A percentile compares a stretch with the other conserved stretches of the same genome.
Evolutionary conservation across 129 eudicot genomes (phyloP).

Genomic region (Saussurea involucrata): DNA sequence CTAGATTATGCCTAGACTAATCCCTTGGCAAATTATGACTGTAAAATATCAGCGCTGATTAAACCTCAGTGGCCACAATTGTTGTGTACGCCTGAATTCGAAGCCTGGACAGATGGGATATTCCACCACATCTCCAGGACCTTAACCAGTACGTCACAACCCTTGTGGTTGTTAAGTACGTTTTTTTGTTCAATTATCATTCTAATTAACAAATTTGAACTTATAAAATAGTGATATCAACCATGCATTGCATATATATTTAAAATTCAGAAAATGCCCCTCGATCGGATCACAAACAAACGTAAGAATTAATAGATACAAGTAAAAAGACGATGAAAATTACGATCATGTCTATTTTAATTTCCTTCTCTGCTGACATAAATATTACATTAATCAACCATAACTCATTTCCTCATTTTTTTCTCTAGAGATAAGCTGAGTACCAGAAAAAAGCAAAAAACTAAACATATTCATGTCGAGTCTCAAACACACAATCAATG

Average conservation of each 20-base stretch:
- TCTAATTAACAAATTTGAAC: too few relatives aligned
- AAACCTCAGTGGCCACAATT: too few relatives aligned
- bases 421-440: not conserved
- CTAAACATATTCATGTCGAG: not conserved
- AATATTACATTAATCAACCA: slow-evolving; percentile 14
- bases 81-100: too few relatives aligned
- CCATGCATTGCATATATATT: not conserved
- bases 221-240: not conserved
- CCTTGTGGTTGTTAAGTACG: too few relatives aligned
- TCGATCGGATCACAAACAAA: not conserved
- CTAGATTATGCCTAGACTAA: too few relatives aligned
- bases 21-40: too few relatives aligned
- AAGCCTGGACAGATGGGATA: too few relatives aligned
- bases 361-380: not conserved
- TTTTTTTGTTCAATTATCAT: too few relatives aligned
- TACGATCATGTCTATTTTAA: not conserved
- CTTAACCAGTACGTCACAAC: too few relatives aligned
- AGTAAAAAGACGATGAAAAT: not conserved
- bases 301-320: not conserved
- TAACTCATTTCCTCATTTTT: slow-evolving; percentile 5
- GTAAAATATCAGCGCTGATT: too few relatives aligned
- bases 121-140: too few relatives aligned
- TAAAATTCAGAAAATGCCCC: not conserved
- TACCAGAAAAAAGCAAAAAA: not conserved
- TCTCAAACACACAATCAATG: not conserved